Conservation (phyloP, 108 stramenopile genomes). For the Skeletonema menzelii region DNA sequence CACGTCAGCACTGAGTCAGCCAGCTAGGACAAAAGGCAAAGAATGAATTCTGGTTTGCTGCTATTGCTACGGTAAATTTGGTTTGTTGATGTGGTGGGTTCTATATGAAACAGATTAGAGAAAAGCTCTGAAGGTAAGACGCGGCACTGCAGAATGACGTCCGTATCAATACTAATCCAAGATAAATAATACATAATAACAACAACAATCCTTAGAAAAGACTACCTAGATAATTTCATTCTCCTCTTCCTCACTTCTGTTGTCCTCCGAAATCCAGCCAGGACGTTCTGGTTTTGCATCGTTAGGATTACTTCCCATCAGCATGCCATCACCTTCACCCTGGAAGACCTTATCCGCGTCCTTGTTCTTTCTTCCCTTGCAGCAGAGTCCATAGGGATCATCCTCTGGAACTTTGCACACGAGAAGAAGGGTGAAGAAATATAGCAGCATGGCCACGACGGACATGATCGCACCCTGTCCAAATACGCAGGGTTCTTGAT, state of each 20-base stretch:
- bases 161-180: too few relatives aligned
- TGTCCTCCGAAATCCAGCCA: conserved; percentile 33
- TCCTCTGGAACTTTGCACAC: conserved; percentile 25
- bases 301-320: conserved; percentile 3
- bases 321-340: conserved; percentile 1
- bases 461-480: conserved; percentile 17
- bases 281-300: conserved; percentile 7
- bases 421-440: conserved; percentile 16
- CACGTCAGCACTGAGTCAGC: neutral
- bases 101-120: too few relatives aligned
- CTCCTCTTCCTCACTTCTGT: conserved; percentile 14
- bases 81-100: too few relatives aligned
- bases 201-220: neutral
- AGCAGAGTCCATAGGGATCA: conserved; percentile 26
- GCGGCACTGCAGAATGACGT: too few relatives aligned
- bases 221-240: conserved; percentile 29
- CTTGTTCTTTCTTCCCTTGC: conserved; percentile 5
- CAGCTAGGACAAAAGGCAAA: too few relatives aligned
- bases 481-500: conserved; percentile 24
- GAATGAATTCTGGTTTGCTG: too few relatives aligned
- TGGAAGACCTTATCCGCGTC: neutral
- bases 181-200: neutral
- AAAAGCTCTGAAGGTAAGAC: too few relatives aligned
- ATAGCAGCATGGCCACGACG: conserved; percentile 17
- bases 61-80: too few relatives aligned